A percentile compares a stretch with the other conserved stretches of the same genome.
phyloP scores from a whole-genome alignment of 2,329 filamentous ascomycete species.

The Penicillium sp. region DNA sequence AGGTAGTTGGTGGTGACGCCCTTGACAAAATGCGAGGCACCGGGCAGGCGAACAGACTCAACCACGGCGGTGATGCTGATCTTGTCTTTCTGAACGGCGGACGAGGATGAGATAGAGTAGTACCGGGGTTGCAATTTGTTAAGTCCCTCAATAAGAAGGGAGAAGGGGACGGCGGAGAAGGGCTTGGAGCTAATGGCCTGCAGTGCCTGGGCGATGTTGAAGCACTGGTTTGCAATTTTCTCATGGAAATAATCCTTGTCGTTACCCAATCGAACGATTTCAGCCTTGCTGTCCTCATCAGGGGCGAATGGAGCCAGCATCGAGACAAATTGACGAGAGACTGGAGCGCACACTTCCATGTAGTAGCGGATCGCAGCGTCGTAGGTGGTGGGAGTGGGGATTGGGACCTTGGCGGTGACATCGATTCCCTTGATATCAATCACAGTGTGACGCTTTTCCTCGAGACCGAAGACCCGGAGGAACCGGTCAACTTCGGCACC shows the following conservation, averaged over 20 bases:
- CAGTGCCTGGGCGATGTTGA: conserved; percentile 85
- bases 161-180: conserved; percentile 86
- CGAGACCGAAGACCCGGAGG: conserved; percentile 68
- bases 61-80: conserved; percentile 94
- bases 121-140: conserved; percentile 95
- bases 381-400: conserved; percentile 94
- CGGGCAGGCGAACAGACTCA: conserved; percentile 72
- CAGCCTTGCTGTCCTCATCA: conserved; percentile 73
- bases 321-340: conserved; percentile 91
- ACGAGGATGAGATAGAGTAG: conserved; percentile 98
- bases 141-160: conserved; percentile 85
- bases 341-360: conserved; percentile 89
- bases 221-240: conserved; percentile 71
- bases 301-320: conserved; percentile 85
- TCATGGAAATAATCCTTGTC: conserved; percentile 96
- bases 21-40: conserved; percentile 72
- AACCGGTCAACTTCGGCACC: conserved; percentile 89
- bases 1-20: conserved; percentile 98
- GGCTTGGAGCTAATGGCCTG: conserved; percentile 65
- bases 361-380: conserved; percentile 91
- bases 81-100: conserved; percentile 85
- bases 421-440: conserved; percentile 87
- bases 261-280: conserved; percentile 79
- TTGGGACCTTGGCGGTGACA: conserved; percentile 92
- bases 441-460: conserved; percentile 71